Conservation (phyloP, 2,329 filamentous ascomycete genomes). For the Ophiocordyceps sinensis region DNA sequence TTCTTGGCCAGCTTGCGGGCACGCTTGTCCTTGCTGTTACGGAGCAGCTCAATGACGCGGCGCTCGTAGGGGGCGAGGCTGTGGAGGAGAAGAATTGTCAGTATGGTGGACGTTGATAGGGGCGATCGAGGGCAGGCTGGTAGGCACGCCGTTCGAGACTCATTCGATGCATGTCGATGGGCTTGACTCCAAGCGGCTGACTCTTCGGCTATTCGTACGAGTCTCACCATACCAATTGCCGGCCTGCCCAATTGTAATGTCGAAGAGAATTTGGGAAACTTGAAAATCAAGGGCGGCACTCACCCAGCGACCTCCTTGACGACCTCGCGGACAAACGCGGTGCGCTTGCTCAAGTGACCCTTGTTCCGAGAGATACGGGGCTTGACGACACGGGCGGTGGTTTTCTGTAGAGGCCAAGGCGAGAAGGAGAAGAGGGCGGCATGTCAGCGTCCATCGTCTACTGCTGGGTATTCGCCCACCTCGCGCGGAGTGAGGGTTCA, state of each 20-base stretch:
- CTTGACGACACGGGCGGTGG: constrained; percentile 65
- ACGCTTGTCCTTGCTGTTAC: constrained; percentile 99
- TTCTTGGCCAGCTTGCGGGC: constrained; percentile 99
- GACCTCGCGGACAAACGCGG: constrained; percentile 90
- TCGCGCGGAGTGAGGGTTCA: constrained; percentile 9
- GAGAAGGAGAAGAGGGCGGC: constrained; percentile 16
- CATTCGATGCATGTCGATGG: too few species aligned
- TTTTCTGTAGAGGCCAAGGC: constrained; percentile 48
- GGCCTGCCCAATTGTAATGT: too few species aligned
- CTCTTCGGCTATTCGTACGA: too few species aligned
- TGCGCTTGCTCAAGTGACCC: constrained; percentile 93
- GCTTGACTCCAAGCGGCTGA: too few species aligned
- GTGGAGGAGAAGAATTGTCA: constrained; percentile 12
- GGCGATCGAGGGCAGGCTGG: neutral
- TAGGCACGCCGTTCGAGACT: too few species aligned
- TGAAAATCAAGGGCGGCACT: constrained; percentile 18
- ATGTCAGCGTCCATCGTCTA: constrained; percentile 51
- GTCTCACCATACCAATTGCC: too few species aligned
- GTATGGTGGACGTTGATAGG: constrained; percentile 2
- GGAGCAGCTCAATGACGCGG: constrained; percentile 96
- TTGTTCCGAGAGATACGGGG: constrained; percentile 73
- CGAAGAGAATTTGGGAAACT: too few species aligned
- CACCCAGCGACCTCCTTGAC: constrained; percentile 97
- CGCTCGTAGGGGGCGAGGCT: constrained; percentile 92
- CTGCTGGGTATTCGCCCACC: constrained; percentile 13